Evolutionary conservation across 768 basidiomycete species (phyloP).

Genomic region (Rhodotorula paludigena): DNA sequence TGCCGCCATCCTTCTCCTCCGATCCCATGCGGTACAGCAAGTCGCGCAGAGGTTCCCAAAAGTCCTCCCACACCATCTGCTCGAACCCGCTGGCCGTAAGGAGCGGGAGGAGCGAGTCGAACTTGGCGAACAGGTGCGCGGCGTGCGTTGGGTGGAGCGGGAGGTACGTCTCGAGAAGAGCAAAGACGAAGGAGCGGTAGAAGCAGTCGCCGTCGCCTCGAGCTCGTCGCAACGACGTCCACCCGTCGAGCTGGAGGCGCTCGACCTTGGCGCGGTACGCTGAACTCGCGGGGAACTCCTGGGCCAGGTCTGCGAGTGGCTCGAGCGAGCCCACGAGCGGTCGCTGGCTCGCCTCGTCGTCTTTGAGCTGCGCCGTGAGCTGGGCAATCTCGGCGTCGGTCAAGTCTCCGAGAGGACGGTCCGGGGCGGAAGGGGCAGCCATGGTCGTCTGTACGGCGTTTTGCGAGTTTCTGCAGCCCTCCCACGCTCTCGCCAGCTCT

Average conservation of each 20-base stretch:
- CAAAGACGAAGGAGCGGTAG: slow-evolving; percentile 83
- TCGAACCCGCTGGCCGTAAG: slow-evolving; percentile 28
- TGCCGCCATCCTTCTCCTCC: slow-evolving; percentile 38
- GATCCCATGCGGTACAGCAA: slow-evolving; percentile 54
- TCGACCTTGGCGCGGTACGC: slow-evolving; percentile 70
- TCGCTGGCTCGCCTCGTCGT: slow-evolving; percentile 23
- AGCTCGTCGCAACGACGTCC: slow-evolving; percentile 62
- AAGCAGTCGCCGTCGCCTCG: slow-evolving; percentile 80
- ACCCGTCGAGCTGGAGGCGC: slow-evolving; percentile 62
- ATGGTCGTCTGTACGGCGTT: too few relatives aligned
- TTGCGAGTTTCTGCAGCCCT: too few relatives aligned
- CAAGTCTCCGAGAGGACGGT: slow-evolving; percentile 15
- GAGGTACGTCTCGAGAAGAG: slow-evolving; percentile 66
- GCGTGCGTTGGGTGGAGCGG: slow-evolving; percentile 46
- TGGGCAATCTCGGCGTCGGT: slow-evolving; percentile 36
- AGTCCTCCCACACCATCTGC: slow-evolving; percentile 52
- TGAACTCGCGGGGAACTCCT: slow-evolving; percentile 42
- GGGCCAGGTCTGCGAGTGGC: slow-evolving; percentile 43
- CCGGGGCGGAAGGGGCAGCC: too few relatives aligned
- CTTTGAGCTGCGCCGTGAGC: slow-evolving; percentile 31
- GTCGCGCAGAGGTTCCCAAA: slow-evolving; percentile 60
- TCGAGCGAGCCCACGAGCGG: slow-evolving; percentile 48
- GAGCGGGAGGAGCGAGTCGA: slow-evolving; percentile 53
- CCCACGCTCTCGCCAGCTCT: too few relatives aligned
- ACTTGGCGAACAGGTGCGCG: slow-evolving; percentile 52